Evolutionary conservation across 768 basidiomycete species (phyloP), one percentile per base, ranked within the genome.

Genomic region (Amanita jacksonii): DNA sequence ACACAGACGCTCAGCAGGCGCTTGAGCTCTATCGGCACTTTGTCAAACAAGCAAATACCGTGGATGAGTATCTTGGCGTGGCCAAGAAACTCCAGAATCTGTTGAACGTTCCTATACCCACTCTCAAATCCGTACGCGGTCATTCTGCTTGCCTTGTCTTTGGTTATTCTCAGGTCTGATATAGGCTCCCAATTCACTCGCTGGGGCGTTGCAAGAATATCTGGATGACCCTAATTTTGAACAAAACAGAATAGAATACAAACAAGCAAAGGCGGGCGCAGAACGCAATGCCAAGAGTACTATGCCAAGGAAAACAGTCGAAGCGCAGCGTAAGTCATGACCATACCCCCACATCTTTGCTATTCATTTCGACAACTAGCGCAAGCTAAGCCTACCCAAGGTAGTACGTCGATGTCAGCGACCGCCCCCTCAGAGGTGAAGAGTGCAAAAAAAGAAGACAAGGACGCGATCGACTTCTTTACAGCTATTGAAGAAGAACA

Each of bases 191-290:
- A 85, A 96, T 8, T 92, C 89, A 0, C 70, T 99, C n/a, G 94
- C 87, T 5, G 81, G 82, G 27, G 80, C 96, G 15, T 72, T 99
- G 23, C 86, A 98, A 58, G 94, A 98, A 56, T 99, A 98, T 58
- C 72, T 99, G 40, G 81, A 89, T 45, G 96, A 99, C 62, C 87
- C 93, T 18, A 91, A 91, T 56, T 99, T 99, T 53, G 96, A 98
- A 61, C 81, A 88, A 62, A 98, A 97, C 61, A 68, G 94, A 49
- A 66, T 84, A 7, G 96, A 98, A 56, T 97, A 99, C 66, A 91
- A 75, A 63, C 69, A 80, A 18, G 89, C 80, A 59, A 88, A 87
- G 61, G 73, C 70, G 4, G 69, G 76, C 3, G 73, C 74, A 2
- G 85, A 86, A 41, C 59, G 59, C 31, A 48, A 38, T 22, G 42